A percentile compares a stretch with the other conserved stretches of the same genome.
Conservation (phyloP, 768 basidiomycete species). For the Russula compacta region DNA sequence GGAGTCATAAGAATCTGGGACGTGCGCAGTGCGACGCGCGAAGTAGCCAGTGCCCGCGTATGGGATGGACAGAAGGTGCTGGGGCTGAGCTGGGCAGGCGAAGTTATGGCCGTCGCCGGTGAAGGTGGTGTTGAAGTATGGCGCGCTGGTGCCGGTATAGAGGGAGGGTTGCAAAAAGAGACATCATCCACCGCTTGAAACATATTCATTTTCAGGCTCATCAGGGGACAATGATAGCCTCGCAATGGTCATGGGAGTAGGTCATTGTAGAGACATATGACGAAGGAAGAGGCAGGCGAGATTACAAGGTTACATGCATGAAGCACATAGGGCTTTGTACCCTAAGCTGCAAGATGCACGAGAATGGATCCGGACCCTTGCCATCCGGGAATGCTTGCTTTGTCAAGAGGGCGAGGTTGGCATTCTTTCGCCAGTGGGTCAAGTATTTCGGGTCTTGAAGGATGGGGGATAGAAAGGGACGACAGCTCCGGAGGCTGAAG, state of each 20-base stretch:
- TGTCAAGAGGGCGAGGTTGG: no score
- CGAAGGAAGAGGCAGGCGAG: no score
- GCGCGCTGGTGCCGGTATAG: conserved; percentile 23
- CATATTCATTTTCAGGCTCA: not conserved
- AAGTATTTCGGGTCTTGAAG: no score
- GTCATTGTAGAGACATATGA: no score
- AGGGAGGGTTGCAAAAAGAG: conserved; percentile 15
- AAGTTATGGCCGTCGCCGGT: conserved; percentile 23
- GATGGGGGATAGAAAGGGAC: no score
- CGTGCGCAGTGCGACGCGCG: conserved; percentile 54
- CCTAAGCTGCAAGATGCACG: no score
- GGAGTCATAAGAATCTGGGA: conserved; percentile 76
- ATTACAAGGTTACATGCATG: no score
- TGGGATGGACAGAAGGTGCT: conserved; percentile 53
- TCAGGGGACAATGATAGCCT: not conserved
- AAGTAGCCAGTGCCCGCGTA: conserved; percentile 54
- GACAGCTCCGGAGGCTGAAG: no score
- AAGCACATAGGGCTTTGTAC: no score
- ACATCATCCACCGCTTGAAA: not conserved
- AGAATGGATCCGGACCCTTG: no score
- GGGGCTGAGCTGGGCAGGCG: conserved; percentile 32
- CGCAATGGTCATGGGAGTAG: not conserved
- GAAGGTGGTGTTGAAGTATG: conserved; percentile 27
- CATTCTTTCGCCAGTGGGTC: no score
- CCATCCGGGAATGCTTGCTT: no score